A percentile compares a stretch with the other conserved stretches of the same genome.
These are phyloP conservation scores for Articulospora tetracladia DNA, from an alignment of 495 filamentous ascomycete species.

Conservation along the genomic window DNA sequence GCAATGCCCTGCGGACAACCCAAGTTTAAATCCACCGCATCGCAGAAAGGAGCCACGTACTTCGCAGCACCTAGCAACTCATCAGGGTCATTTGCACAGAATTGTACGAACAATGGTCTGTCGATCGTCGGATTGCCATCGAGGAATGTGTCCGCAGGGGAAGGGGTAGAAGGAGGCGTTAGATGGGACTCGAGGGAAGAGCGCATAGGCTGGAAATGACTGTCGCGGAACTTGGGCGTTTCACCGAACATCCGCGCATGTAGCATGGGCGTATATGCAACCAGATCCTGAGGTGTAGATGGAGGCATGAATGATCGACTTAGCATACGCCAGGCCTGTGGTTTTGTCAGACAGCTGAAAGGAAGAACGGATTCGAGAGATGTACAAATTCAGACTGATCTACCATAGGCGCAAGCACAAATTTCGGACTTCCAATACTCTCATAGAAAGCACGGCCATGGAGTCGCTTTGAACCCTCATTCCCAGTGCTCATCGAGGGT, in stretches of 20 bases:
- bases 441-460: constrained; percentile 88
- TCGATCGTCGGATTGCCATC: constrained; percentile 84
- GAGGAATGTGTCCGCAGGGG: constrained; percentile 45
- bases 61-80: constrained; percentile 72
- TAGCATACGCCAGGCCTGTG: constrained; percentile 90
- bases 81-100: constrained; percentile 87
- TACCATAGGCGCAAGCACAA: constrained; percentile 94
- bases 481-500: neutral
- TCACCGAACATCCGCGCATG: constrained; percentile 83
- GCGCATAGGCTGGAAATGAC: constrained; percentile 68
- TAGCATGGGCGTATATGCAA: constrained; percentile 93
- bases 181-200: constrained; percentile 14
- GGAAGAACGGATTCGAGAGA: constrained; percentile 5
- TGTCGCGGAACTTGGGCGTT: constrained; percentile 65
- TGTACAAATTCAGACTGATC: constrained; percentile 95
- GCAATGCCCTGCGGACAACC: constrained; percentile 99
- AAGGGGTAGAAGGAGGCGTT: constrained; percentile 6
- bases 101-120: constrained; percentile 90
- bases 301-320: constrained; percentile 82
- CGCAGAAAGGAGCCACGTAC: constrained; percentile 76
- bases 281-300: constrained; percentile 50
- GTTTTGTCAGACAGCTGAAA: neutral
- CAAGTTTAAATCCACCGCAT: constrained; percentile 94
- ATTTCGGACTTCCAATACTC: constrained; percentile 85
- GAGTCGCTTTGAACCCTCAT: constrained; percentile 46